Evolutionary conservation across 768 basidiomycete species (phyloP).

Genomic region (Amanita fuliginea): DNA sequence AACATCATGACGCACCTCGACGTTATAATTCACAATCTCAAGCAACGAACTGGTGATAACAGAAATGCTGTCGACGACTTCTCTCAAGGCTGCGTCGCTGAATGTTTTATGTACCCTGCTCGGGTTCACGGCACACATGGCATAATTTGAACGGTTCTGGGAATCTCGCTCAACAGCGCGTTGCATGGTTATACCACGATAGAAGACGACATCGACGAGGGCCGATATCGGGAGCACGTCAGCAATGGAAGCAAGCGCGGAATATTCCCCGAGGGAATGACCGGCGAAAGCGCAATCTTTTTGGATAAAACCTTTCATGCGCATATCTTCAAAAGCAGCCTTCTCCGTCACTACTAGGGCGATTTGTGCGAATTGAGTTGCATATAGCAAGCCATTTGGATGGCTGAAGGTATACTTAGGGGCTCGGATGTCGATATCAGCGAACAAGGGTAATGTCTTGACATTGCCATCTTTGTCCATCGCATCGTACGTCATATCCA

Average conservation of each 20-base stretch:
- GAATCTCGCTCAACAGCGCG: slow-evolving; percentile 96
- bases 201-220: slow-evolving; percentile 97
- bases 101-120: slow-evolving; percentile 91
- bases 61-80: slow-evolving; percentile 90
- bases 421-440: slow-evolving; percentile 90
- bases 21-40: slow-evolving; percentile 98
- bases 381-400: slow-evolving; percentile 88
- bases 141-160: slow-evolving; percentile 89
- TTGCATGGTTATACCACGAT: slow-evolving; percentile 99
- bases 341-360: slow-evolving; percentile 98
- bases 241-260: slow-evolving; percentile 94
- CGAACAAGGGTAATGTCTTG: slow-evolving; percentile 92
- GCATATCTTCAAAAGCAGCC: slow-evolving; percentile 98
- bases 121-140: slow-evolving; percentile 99
- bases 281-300: slow-evolving; percentile 90
- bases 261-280: slow-evolving; percentile 98
- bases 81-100: slow-evolving; percentile 90
- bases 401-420: slow-evolving; percentile 98
- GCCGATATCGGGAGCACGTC: slow-evolving; percentile 93
- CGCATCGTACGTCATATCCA: slow-evolving; percentile 98
- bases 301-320: slow-evolving; percentile 90
- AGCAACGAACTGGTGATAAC: slow-evolving; percentile 67
- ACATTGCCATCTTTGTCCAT: slow-evolving; percentile 94
- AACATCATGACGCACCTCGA: slow-evolving; percentile 45
- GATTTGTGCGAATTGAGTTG: slow-evolving; percentile 98